Conservation (phyloP, 352 stramenopile species). For the Globisporangium sylvaticum region DNA sequence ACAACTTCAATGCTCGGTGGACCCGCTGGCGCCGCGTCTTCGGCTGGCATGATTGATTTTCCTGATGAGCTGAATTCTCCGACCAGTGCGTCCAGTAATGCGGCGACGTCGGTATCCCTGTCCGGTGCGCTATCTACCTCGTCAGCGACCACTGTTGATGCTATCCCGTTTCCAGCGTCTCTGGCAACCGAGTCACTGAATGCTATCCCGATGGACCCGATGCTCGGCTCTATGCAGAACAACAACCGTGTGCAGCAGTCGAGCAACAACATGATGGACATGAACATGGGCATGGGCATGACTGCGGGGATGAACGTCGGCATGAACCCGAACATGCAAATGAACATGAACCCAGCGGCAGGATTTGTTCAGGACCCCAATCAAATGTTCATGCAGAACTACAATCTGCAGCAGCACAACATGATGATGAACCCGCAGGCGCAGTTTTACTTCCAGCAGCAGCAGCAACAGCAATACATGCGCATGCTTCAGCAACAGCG, state of each 20-base stretch:
- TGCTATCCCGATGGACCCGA: conserved; percentile 22
- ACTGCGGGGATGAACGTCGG: conserved; percentile 28
- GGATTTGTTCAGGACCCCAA: conserved; percentile 45
- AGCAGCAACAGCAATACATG: conserved; percentile 83
- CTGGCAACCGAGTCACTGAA: conserved; percentile 59
- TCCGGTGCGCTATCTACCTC: conserved; percentile 26
- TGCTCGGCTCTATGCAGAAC: conserved; percentile 20
- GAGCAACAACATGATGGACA: conserved; percentile 21
- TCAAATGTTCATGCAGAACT: conserved; percentile 63
- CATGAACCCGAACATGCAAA: conserved; percentile 46
- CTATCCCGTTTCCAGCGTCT: conserved; percentile 76
- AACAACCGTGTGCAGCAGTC: not conserved
- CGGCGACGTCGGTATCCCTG: conserved; percentile 27
- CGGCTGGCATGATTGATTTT: conserved; percentile 77
- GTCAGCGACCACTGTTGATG: conserved; percentile 34
- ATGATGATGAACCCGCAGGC: conserved; percentile 77
- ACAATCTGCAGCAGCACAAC: conserved; percentile 66
- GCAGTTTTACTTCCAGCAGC: conserved; percentile 69
- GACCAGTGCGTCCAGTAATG: conserved; percentile 21
- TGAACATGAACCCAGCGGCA: conserved; percentile 45
- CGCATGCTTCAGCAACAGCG: conserved; percentile 56
- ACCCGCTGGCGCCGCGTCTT: conserved; percentile 14
- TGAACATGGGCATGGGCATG: conserved; percentile 48
- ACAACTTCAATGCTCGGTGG: conserved; percentile 34
- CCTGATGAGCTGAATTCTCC: conserved; percentile 84